Base-by-base conservation (phyloP, 805 yeast species). In the Monosporozyma servazzii region DNA sequence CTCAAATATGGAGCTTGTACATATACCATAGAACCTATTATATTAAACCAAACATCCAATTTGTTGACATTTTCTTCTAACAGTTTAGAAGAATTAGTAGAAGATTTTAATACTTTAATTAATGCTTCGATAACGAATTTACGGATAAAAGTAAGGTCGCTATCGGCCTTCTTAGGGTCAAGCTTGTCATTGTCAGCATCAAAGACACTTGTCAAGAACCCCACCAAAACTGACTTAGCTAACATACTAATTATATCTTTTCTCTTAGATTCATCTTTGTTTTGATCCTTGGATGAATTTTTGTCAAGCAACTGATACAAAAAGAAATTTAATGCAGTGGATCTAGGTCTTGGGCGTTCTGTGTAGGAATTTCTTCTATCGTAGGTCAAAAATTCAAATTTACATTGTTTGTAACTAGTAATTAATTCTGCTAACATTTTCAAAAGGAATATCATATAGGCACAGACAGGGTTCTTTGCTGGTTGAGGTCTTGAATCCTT, bases 371-470 rank as follows among this genome's bases (percentile, higher is more conserved):
- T 82, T 81, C 71, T 82, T 54, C 64, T 84, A 1, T 91, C 81
- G 58, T 79, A 90, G 0, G 91, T 82, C 51, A 89, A 69, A 59
- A 90, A 85, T 59, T 89, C 96, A 48, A 86, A 75, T 64, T 90
- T 90, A 48, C 89, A 79, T 54, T 82, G 83, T 54, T 82, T 84
- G 63, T 89, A 90, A 1, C 96, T 86, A 1, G 82, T 78, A 7
- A 90, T 66, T 7, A 88, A 68, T 57, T 90, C 97, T 0, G 82
- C 75, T 40, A 89, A 66, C 0, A 80, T 68, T 56, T 82, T 86
- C 40, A 90, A 68, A 46, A 90, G 66, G 64, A 83, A 89, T 44
- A 83, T 76, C 53, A 81, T 79, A 58, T 86, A 83, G 0, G 82
- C 75, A 65, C 83, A 86, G 30, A 77, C 74, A 7, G 73, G 70